Percentiles rank a stretch among this genome's conserved stretches.
Conservation (phyloP, 2,329 filamentous ascomycete genomes). For the Colletotrichum zoysiae region DNA sequence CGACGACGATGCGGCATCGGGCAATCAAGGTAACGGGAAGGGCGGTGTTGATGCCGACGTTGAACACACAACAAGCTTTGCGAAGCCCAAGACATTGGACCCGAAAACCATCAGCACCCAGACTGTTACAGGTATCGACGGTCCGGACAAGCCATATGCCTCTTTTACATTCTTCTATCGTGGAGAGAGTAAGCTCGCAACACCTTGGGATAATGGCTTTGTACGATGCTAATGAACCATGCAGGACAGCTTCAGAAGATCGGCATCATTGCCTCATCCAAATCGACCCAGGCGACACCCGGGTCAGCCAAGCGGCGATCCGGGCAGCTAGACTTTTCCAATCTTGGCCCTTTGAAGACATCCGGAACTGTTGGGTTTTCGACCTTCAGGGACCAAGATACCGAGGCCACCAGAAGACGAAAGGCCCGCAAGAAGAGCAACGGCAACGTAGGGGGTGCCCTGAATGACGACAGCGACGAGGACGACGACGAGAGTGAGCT, state of each 20-base stretch:
- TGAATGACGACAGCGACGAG: constrained; percentile 79
- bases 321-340: constrained; percentile 86
- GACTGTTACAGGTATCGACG: constrained; percentile 98
- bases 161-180: constrained; percentile 98
- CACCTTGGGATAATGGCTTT: constrained; percentile 11
- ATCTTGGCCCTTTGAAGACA: constrained; percentile 84
- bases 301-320: constrained; percentile 81
- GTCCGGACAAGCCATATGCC: constrained; percentile 94
- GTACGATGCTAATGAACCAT: background rate
- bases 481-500: constrained; percentile 75
- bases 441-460: constrained; percentile 65
- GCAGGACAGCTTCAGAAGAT: constrained; percentile 96
- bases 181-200: constrained; percentile 81
- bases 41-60: constrained; percentile 81
- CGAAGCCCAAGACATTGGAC: constrained; percentile 94
- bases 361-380: constrained; percentile 92
- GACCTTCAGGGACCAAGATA: constrained; percentile 81
- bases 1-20: constrained; percentile 75
- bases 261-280: constrained; percentile 82
- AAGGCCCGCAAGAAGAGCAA: constrained; percentile 74
- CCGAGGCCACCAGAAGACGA: constrained; percentile 66
- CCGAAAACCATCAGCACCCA: constrained; percentile 98
- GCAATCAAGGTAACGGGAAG: constrained; percentile 65
- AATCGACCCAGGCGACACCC: constrained; percentile 72
- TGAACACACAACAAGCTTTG: constrained; percentile 97